These are phyloP conservation scores for Cadophora sp. DNA, from an alignment of 2,329 filamentous ascomycete species.

Conservation along the genomic window DNA sequence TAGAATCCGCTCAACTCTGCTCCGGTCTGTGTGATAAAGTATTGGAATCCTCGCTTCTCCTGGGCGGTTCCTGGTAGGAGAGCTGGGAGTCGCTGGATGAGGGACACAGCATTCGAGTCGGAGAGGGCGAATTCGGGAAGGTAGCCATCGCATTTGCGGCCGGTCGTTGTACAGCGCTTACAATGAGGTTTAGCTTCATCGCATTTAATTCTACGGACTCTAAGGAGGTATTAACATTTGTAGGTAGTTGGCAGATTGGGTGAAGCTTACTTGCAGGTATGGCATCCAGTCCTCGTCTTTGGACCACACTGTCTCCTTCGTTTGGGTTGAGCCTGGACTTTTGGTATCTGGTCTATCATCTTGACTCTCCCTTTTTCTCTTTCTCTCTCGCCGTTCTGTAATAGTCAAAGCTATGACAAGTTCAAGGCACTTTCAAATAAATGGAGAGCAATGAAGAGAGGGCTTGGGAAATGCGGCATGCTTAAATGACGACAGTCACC, in stretches of 20 bases:
- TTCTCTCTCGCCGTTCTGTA: not conserved
- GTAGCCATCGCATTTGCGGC: constrained; percentile 41
- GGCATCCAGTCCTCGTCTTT: constrained; percentile 37
- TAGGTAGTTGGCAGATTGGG: not conserved
- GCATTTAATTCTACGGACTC: constrained; percentile 40
- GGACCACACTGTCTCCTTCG: constrained; percentile 32
- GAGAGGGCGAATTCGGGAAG: constrained; percentile 17
- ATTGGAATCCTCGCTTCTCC: constrained; percentile 41
- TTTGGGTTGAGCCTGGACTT: not conserved
- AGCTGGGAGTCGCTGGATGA: constrained; percentile 33
- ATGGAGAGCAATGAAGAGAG: not conserved
- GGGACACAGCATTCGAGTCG: constrained; percentile 16
- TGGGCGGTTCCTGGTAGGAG: constrained; percentile 35
- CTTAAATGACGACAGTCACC: not conserved
- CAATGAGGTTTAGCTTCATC: constrained; percentile 40
- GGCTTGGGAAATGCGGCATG: not conserved
- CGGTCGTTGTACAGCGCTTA: constrained; percentile 36
- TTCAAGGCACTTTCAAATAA: not conserved
- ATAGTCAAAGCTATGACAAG: not conserved
- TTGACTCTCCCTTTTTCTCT: not conserved
- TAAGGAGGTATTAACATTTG: constrained; percentile 23
- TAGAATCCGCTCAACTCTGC: constrained; percentile 41
- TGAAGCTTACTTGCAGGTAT: constrained; percentile 39
- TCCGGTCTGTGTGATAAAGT: constrained; percentile 39
- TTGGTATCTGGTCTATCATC: not conserved